Percentiles rank a stretch among this genome's conserved stretches.
phyloP scores from a whole-genome alignment of 805 yeast genomes.

The Teunomyces kruisii region DNA sequence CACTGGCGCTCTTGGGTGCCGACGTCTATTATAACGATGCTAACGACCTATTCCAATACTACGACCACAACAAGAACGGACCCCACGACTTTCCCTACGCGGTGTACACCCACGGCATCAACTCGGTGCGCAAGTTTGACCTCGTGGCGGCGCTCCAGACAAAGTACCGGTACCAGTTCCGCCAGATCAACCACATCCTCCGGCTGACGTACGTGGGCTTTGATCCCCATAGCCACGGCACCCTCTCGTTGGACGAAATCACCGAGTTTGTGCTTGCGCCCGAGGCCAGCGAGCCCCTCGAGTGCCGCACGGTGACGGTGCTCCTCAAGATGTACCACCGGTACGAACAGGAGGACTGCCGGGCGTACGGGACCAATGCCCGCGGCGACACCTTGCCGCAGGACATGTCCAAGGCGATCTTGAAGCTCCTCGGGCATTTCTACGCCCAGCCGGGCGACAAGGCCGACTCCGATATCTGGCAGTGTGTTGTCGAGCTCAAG shows the following conservation, averaged over 20 bases:
- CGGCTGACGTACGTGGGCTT: slow-evolving; percentile 9
- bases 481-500: slow-evolving; percentile 11
- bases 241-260: slow-evolving; percentile 6
- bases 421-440: slow-evolving; percentile 7
- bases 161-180: slow-evolving; percentile 13
- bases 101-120: slow-evolving; percentile 14
- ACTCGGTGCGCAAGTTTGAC: slow-evolving; percentile 9
- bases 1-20: not conserved
- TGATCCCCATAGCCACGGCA: slow-evolving; percentile 2
- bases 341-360: slow-evolving; percentile 10
- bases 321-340: slow-evolving; percentile 5
- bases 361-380: slow-evolving; percentile 6
- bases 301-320: not conserved
- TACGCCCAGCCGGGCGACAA: slow-evolving; percentile 1
- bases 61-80: not conserved
- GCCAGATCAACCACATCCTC: slow-evolving; percentile 11
- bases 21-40: not conserved
- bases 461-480: slow-evolving; percentile 12
- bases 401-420: slow-evolving; percentile 10
- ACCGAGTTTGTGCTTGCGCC: slow-evolving; percentile 1
- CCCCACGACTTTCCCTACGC: slow-evolving; percentile 9
- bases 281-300: not conserved
- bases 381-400: slow-evolving; percentile 3
- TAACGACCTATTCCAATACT: not conserved
- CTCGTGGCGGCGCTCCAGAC: slow-evolving; percentile 6